Percentiles rank a stretch among this genome's conserved stretches.
Conservation (phyloP, 257 asterid genomes). For the Solanum medicagineum region DNA sequence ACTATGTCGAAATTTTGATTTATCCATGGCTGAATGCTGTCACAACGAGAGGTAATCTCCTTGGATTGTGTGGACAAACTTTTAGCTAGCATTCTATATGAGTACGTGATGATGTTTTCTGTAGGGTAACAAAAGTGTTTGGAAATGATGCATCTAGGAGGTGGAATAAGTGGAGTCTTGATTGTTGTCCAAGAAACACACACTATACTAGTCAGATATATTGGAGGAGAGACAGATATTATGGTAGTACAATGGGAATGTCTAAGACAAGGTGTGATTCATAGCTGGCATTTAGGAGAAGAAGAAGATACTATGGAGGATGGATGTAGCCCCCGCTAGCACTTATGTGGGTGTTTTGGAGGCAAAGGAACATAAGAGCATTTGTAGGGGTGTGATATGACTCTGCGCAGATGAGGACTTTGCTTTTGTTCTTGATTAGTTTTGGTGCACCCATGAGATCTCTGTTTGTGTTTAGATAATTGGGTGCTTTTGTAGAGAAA, state of each 20-base stretch:
- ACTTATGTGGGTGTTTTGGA: background rate
- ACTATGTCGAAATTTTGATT: slow-evolving; percentile 76
- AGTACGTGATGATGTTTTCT: background rate
- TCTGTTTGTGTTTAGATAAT: background rate
- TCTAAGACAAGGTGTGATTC: background rate
- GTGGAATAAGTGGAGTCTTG: background rate
- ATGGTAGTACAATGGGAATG: background rate
- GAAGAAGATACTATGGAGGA: background rate
- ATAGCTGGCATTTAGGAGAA: background rate
- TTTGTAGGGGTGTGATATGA: background rate
- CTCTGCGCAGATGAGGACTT: background rate
- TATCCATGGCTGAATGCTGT: slow-evolving; percentile 90
- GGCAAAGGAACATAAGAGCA: background rate
- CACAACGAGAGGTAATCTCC: slow-evolving; percentile 72
- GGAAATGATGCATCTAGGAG: background rate
- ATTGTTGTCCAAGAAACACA: background rate
- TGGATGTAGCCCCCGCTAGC: background rate
- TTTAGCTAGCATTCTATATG: background rate
- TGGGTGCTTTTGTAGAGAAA: background rate
- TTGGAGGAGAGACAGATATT: background rate
- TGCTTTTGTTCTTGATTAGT: background rate
- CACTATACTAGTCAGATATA: background rate
- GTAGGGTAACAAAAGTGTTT: background rate
- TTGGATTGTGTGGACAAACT: background rate
- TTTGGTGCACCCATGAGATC: background rate